Base-by-base conservation (phyloP, 2,329 filamentous ascomycete genomes). In the Trichoderma sp. region DNA sequence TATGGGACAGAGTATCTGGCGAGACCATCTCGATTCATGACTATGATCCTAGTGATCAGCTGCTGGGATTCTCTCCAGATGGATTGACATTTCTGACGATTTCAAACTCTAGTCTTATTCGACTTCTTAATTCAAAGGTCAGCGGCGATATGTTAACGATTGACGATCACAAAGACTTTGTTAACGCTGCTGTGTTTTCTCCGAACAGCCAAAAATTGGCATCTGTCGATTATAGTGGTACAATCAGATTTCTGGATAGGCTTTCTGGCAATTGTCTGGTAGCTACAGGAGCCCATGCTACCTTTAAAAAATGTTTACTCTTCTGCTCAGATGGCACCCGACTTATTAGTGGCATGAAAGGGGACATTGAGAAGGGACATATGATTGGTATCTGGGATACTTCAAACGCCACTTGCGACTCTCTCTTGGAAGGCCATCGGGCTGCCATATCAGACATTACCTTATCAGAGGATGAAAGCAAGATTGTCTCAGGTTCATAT, bases 41-140 rank as follows among this genome's bases (percentile, higher is more conserved):
- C 2, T n/a, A 24, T 5, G 4, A 33, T 1, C 1, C 16, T 3
- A 6, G 1, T 35, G 27, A 38, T 1, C 0, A 4, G 4, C n/a
- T 73, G 3, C 1, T 16, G 0, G 27, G 21, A 1, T 60, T 75
- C 8, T 75, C 72, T 4, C 72, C 72, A 0, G 50, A 69, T 12
- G 66, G 66, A 12, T 33, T 24, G 4, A 27, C 4, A 0, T 12
- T 69, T 5, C 1, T 59, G 1, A 6, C 3, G 5, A 27, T 59
- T 12, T 38, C 45, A 1, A 27, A 59, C 8, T 1, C 18, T 0
- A 24, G 3, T 1, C 7, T 0, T 8, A 7, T 69, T 12, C 14
- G 21, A 0, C 31, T 69, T 11, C 66, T 69, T 6, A n/a, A 4
- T n/a, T 69, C 66, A 11, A 29, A 7, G 3, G 1, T 16, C 6